Conservation (phyloP, 2,329 filamentous ascomycete species). For the Alternaria postmessia region DNA sequence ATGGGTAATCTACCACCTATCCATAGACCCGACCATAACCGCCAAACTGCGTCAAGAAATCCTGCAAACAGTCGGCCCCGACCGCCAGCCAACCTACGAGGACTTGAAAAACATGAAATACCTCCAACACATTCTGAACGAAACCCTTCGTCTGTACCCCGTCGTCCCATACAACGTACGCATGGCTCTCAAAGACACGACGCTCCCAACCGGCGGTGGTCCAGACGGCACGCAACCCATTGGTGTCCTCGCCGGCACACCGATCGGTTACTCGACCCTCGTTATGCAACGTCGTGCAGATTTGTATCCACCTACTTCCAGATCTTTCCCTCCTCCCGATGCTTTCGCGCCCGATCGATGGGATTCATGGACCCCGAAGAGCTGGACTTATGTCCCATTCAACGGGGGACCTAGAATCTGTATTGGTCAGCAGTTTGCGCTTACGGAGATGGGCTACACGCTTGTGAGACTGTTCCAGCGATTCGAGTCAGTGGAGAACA, state of each 20-base stretch:
- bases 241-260: slow-evolving; percentile 54
- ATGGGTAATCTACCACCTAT: slow-evolving; percentile 84
- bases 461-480: slow-evolving; percentile 57
- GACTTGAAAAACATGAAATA: slow-evolving; percentile 91
- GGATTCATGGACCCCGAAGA: slow-evolving; percentile 58
- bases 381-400: slow-evolving; percentile 60
- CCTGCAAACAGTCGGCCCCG: slow-evolving; percentile 68
- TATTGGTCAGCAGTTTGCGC: slow-evolving; percentile 61
- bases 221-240: slow-evolving; percentile 56
- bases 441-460: slow-evolving; percentile 61
- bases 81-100: slow-evolving; percentile 70
- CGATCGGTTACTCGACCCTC: slow-evolving; percentile 58
- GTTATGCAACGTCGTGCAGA: slow-evolving; percentile 60
- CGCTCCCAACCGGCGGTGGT: slow-evolving; percentile 59
- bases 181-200: slow-evolving; percentile 57
- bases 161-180: slow-evolving; percentile 61
- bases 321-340: slow-evolving; percentile 52
- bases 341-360: slow-evolving; percentile 60
- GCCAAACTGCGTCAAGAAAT: slow-evolving; percentile 78
- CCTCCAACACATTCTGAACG: slow-evolving; percentile 52
- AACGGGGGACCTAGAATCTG: slow-evolving; percentile 61
- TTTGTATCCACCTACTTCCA: slow-evolving; percentile 54
- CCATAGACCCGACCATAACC: slow-evolving; percentile 72
- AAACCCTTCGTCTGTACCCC: slow-evolving; percentile 57
- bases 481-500: slow-evolving; percentile 54